phyloP scores from a whole-genome alignment of 208 protist genomes.

The Herpetomonas tarakana region DNA sequence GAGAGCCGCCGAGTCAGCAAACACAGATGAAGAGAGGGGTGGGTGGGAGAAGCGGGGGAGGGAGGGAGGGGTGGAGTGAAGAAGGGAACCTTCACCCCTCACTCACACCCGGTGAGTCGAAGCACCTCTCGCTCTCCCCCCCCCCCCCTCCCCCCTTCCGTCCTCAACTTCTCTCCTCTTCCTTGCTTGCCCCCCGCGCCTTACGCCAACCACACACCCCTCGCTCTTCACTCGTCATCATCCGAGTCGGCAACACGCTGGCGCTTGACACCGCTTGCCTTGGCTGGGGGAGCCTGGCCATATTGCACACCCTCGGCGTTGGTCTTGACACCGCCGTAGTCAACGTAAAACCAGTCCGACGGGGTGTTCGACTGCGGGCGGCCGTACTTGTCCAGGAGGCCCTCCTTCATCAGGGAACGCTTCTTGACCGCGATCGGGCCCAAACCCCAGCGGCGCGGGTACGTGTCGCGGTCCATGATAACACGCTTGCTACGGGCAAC shows the following conservation, averaged over 20 bases:
- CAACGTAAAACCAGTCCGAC: constrained; percentile 94
- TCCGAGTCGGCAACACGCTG: constrained; percentile 48
- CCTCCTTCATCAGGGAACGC: constrained; percentile 96
- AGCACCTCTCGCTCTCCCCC: no score
- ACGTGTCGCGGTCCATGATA: constrained; percentile 99
- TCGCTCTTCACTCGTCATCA: constrained; percentile 62
- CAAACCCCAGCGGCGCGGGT: constrained; percentile 98
- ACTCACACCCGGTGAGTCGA: no score
- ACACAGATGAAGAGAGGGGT: no score
- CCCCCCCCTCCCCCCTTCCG: no score
- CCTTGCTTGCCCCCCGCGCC: no score
- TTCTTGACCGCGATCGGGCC: constrained; percentile 95
- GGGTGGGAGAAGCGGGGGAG: no score
- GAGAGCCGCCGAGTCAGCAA: no score
- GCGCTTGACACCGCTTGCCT: constrained; percentile 43
- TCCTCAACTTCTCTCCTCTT: no score
- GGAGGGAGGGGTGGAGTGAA: no score
- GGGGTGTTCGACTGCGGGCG: constrained; percentile 97
- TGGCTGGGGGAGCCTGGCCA: constrained; percentile 43
- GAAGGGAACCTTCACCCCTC: no score
- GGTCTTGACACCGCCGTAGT: constrained; percentile 87
- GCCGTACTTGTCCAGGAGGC: constrained; percentile 99
- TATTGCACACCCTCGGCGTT: constrained; percentile 87
- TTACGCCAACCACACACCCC: no score
- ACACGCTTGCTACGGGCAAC: constrained; percentile 99